phyloP scores from a whole-genome alignment of 345 rosid species.

The Geranium brycei region DNA sequence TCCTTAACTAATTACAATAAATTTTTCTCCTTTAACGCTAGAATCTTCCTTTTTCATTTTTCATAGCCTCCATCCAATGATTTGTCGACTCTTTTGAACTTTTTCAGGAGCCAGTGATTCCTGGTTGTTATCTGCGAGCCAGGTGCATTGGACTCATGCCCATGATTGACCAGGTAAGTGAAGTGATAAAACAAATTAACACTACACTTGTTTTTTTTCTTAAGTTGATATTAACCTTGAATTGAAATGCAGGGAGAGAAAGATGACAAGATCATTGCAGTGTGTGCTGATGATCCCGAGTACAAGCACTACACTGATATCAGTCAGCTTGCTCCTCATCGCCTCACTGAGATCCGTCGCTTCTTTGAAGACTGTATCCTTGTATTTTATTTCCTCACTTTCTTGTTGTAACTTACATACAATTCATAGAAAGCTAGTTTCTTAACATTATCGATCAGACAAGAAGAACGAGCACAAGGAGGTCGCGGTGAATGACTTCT shows the following conservation, averaged over 20 bases:
- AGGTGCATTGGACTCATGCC: constrained; percentile 38
- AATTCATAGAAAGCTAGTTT: not conserved
- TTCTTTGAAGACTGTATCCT: constrained; percentile 36
- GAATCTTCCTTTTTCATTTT: too few species aligned
- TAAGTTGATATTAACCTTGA: too few species aligned
- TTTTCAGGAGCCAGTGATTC: constrained; percentile 29
- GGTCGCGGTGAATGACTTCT: constrained; percentile 31
- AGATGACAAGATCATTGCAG: constrained; percentile 38
- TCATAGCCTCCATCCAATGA: too few species aligned
- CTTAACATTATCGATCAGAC: constrained; percentile 13
- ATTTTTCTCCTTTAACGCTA: too few species aligned
- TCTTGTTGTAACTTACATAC: not conserved
- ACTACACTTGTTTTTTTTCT: too few species aligned
- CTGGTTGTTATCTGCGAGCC: constrained; percentile 33
- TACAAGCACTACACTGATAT: constrained; percentile 32
- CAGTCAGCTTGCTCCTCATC: constrained; percentile 32
- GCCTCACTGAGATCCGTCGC: constrained; percentile 33
- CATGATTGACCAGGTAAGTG: constrained; percentile 25
- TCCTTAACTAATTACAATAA: not conserved
- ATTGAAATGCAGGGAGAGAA: constrained; percentile 21
- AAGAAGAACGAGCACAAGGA: constrained; percentile 38
- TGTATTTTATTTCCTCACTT: too few species aligned
- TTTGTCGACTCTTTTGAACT: too few species aligned
- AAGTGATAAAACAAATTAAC: too few species aligned
- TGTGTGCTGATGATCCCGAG: constrained; percentile 38